Evolutionary conservation across 306 rosid genomes (phyloP), one percentile per base, ranked within the genome.

Genomic region (Phaseolus lunatus): DNA sequence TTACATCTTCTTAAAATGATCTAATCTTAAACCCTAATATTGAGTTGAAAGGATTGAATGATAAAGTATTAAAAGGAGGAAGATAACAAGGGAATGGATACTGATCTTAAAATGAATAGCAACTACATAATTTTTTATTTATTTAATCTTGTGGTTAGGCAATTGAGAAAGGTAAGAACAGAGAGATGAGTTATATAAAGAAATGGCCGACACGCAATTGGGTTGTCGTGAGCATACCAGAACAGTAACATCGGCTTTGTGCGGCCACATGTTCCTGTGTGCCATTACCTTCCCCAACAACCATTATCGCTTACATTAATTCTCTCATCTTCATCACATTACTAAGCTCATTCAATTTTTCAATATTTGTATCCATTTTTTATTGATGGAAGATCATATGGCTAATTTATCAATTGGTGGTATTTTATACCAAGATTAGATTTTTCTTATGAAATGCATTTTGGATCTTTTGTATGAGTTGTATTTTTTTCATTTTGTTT

Each of bases 161-260:
- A 63, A 35, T n/a, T 48, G 45, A 53, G 53, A 22, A 80, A 44
- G 80, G 5, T 12, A 43, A 16, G 4, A 43, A 12, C 39, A 54
- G 18, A 23, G 4, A 35, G 18, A 79, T 23, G 67, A 24, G n/a
- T 35, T 48, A 26, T 14, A 23, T 49, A 45, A 76, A 66, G 57
- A 82, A 77, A 66, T 41, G 77, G 78, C 85, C 85, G 86, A 85
- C 89, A 88, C 63, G 80, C 72, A 71, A 84, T 81, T 74, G 72
- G 72, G 81, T 44, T 80, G 68, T 76, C 78, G 78, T 70, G 81
- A 77, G 44, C 48, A 82, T 78, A 82, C 78, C 85, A 76, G 59
- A 70, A 75, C 78, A 81, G 84, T 68, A 68, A 62, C 73, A 75
- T 84, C 82, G 80, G 79, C 86, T 78, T 87, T 81, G 67, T 72